A percentile compares a stretch with the other conserved stretches of the same genome.
These are phyloP conservation scores for Corynespora cassiicola DNA, from an alignment of 2,329 filamentous ascomycete species.

Conservation along the genomic window DNA sequence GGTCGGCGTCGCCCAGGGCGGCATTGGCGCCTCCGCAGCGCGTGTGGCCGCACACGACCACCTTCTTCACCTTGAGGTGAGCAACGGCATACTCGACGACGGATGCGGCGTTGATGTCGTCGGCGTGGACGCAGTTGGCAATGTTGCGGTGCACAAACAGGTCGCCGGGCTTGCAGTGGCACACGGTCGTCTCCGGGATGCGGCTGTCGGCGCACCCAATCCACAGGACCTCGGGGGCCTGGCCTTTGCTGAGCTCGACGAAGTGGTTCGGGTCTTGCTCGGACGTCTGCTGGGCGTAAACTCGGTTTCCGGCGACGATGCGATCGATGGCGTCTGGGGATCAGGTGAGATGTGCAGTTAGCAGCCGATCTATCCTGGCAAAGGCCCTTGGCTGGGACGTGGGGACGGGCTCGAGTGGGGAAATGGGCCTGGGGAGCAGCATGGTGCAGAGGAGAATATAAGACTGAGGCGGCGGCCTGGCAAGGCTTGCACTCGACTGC, in stretches of 20 bases:
- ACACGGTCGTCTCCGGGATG: conserved; percentile 81
- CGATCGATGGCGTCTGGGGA: conserved; percentile 63
- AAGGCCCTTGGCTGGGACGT: conserved; percentile 11
- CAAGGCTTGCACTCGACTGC: conserved; percentile 5
- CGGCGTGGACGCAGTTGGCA: conserved; percentile 78
- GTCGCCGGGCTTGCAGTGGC: conserved; percentile 80
- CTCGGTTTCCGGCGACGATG: conserved; percentile 71
- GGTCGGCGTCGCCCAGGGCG: conserved; percentile 61
- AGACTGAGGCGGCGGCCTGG: conserved; percentile 6
- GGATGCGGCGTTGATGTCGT: conserved; percentile 75
- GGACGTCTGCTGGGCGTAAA: conserved; percentile 71
- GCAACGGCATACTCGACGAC: conserved; percentile 82
- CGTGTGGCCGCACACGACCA: conserved; percentile 68
- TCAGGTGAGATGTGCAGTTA: conserved; percentile 33
- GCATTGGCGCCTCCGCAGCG: conserved; percentile 65
- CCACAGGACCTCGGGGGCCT: conserved; percentile 75
- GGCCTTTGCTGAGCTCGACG: conserved; percentile 69
- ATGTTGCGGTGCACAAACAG: conserved; percentile 93
- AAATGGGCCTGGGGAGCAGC: background rate
- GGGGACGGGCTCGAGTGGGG: too few relatives aligned
- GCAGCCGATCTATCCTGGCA: conserved; percentile 15
- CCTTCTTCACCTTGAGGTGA: conserved; percentile 70
- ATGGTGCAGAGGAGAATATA: too few relatives aligned
- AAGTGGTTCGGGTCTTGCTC: conserved; percentile 76
- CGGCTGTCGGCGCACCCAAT: conserved; percentile 87